Evolutionary conservation across 2,329 filamentous ascomycete genomes (phyloP).

Genomic region (Fusarium pseudograminearum): DNA sequence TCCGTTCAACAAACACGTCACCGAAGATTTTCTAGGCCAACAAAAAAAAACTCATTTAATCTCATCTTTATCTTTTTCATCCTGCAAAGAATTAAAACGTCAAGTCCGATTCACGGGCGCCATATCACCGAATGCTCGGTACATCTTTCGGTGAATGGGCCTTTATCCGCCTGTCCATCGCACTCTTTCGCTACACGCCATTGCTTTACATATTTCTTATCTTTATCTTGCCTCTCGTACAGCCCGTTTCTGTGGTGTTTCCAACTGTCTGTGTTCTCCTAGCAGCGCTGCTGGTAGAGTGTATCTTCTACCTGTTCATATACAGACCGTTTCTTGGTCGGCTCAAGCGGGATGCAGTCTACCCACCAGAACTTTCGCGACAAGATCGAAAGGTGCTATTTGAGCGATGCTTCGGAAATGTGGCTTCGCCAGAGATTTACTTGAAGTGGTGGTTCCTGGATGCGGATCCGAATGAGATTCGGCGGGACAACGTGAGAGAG

Average conservation of each 20-base stretch:
- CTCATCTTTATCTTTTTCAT: background rate
- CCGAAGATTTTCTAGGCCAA: background rate
- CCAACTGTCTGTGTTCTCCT: constrained; percentile 39
- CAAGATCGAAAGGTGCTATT: constrained; percentile 68
- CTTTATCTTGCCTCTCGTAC: constrained; percentile 39
- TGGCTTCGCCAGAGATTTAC: constrained; percentile 68
- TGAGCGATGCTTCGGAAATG: constrained; percentile 64
- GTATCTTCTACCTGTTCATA: constrained; percentile 57
- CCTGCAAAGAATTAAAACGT: background rate
- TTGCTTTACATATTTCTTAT: constrained; percentile 54
- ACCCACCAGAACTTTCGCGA: constrained; percentile 58
- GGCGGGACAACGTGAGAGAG: constrained; percentile 74
- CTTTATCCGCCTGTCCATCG: constrained; percentile 60
- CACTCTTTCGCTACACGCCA: constrained; percentile 59
- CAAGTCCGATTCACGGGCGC: constrained; percentile 4
- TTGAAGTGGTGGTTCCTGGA: constrained; percentile 75
- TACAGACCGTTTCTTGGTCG: constrained; percentile 58
- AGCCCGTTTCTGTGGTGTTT: constrained; percentile 30
- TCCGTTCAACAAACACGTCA: constrained; percentile 38
- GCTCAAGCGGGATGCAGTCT: constrained; percentile 54
- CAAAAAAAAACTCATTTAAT: background rate
- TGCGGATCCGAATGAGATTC: constrained; percentile 67
- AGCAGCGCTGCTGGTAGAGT: constrained; percentile 55
- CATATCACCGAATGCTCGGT: constrained; percentile 51
- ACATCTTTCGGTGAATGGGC: constrained; percentile 55